Evolutionary conservation across 2,329 filamentous ascomycete genomes (phyloP), one percentile per base, ranked within the genome.

Genomic region (Colletotrichum plurivorum): DNA sequence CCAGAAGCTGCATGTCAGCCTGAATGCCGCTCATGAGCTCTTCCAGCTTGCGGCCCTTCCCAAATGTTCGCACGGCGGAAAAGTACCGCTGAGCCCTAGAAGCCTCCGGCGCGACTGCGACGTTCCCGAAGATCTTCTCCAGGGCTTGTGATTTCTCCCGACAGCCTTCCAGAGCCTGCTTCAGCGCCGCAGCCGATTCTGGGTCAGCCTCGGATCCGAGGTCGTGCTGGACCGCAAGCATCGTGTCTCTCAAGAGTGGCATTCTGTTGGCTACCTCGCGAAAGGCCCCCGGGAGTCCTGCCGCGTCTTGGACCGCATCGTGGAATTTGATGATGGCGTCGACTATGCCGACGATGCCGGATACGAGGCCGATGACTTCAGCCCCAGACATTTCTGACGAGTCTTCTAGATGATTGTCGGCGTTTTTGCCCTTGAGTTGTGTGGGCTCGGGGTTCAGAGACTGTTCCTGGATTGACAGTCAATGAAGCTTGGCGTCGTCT

Each of bases 21-120:
- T 77, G 64, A n/a, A 78, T 76, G 20, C 73, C 74, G 46, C 71
- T 63, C 72, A 76, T 75, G 57, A 78, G 69, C 4, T 22, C 69
- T 58, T 78, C 75, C 5, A 75, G 75, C 13, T 64, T 20, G 43
- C 66, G 68, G 46, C 71, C 76, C 62, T 76, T 77, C 12, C 72
- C 69, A 5, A 74, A 59, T 1, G 71, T 70, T 43, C 62, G 71
- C 16, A 73, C 25, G 5, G 75, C 75, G 20, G 54, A 70, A n/a
- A 48, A 13, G 41, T 76, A 76, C 45, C 70, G 64, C 18, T 73
- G 52, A 46, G 63, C 7, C n/a, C 66, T 48, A 1, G 72, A 71
- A 15, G 72, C 70, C 39, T 53, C 64, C 3, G 71, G 65, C 25
- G 18, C 18, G 27, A 70, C 68, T 31, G 76, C 69, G 43, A 74